These are phyloP conservation scores for Delitschia confertaspora DNA, from an alignment of 495 filamentous ascomycete species.

Conservation along the genomic window DNA sequence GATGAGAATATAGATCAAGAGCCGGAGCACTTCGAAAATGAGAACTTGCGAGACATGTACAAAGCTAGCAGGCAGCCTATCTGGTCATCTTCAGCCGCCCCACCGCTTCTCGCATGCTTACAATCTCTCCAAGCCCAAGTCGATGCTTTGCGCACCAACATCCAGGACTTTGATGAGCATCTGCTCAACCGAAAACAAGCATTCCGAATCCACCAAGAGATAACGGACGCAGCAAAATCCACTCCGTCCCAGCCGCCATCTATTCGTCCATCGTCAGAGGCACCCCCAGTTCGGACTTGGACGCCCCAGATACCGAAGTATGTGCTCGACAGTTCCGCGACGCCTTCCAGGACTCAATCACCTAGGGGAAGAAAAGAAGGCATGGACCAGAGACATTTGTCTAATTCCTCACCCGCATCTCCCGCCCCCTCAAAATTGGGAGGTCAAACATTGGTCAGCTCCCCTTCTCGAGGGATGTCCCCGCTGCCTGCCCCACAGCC, in stretches of 20 bases:
- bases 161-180: conserved; percentile 33
- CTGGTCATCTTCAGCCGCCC: conserved; percentile 25
- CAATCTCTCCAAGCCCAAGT: conserved; percentile 26
- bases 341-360: conserved; percentile 17
- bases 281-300: conserved; percentile 18
- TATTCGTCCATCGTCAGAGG: conserved; percentile 14
- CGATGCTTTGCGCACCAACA: conserved; percentile 25
- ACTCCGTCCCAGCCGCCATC: conserved; percentile 9
- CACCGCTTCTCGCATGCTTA: conserved; percentile 28
- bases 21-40: conserved; percentile 10
- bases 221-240: conserved; percentile 19
- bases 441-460: conserved; percentile 15
- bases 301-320: conserved; percentile 23
- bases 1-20: conserved; percentile 24
- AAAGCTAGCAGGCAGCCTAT: conserved; percentile 25
- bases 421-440: conserved; percentile 17
- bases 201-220: conserved; percentile 30
- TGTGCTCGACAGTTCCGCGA: conserved; percentile 10
- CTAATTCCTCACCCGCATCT: conserved; percentile 10
- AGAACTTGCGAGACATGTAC: conserved; percentile 18
- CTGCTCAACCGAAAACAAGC: conserved; percentile 31
- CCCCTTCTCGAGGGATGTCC: conserved; percentile 11
- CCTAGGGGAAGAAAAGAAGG: conserved; percentile 25
- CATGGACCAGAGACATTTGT: conserved; percentile 8
- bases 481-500: conserved; percentile 18